These are phyloP conservation scores for Penicillium sumatraense DNA, from an alignment of 2,329 filamentous ascomycete species.

Conservation along the genomic window DNA sequence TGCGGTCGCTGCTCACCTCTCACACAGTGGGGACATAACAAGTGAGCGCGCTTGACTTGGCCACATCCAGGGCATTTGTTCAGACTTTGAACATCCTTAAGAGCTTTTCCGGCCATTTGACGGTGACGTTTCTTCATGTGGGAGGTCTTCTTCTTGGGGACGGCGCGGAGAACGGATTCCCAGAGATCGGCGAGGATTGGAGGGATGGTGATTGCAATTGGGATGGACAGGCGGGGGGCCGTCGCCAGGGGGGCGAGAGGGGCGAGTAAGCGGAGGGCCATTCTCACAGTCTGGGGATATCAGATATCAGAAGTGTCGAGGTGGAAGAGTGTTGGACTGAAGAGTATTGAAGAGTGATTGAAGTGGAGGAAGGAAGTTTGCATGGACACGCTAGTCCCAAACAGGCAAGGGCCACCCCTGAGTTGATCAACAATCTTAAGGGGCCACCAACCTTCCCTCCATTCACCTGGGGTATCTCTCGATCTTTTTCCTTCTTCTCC, in stretches of 20 bases:
- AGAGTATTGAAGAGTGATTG: not conserved
- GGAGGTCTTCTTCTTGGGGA: constrained; percentile 98
- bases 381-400: constrained; percentile 33
- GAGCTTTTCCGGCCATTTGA: constrained; percentile 91
- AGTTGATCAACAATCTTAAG: constrained; percentile 33
- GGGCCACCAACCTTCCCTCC: constrained; percentile 18
- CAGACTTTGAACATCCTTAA: constrained; percentile 86
- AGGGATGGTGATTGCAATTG: constrained; percentile 66
- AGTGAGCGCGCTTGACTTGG: constrained; percentile 82
- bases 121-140: constrained; percentile 93
- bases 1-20: constrained; percentile 68
- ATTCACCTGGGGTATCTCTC: constrained; percentile 18
- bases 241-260: too few relatives aligned
- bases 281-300: too few relatives aligned
- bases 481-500: constrained; percentile 3
- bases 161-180: constrained; percentile 88
- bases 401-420: constrained; percentile 42
- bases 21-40: constrained; percentile 86
- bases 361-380: constrained; percentile 7
- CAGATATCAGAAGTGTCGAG: not conserved
- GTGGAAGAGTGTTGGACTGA: not conserved
- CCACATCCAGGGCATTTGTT: constrained; percentile 92
- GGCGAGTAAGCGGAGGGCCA: constrained; percentile 34
- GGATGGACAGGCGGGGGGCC: constrained; percentile 47
- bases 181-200: constrained; percentile 80